Conservation (phyloP, 805 yeast species). For the Lipomyces chichibuensis region DNA sequence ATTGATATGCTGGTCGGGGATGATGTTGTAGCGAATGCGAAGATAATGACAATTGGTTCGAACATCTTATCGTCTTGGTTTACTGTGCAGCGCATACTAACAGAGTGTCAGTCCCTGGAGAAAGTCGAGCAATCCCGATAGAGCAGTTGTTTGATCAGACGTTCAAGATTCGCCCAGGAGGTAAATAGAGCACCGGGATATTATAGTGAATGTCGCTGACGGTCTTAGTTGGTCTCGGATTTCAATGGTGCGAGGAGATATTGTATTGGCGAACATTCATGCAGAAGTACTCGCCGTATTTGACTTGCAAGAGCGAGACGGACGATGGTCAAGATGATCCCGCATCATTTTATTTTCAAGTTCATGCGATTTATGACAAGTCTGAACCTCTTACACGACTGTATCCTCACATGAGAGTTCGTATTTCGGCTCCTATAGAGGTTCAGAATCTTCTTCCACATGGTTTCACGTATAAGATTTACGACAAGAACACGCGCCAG, state of each 20-base stretch:
- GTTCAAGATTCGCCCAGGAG: constrained; percentile 62
- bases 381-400: constrained; percentile 72
- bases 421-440: constrained; percentile 82
- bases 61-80: not conserved
- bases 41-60: constrained; percentile 46
- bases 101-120: constrained; percentile 51
- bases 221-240: constrained; percentile 45
- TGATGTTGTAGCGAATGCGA: constrained; percentile 44
- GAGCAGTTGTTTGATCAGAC: constrained; percentile 62
- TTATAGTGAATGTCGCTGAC: not conserved
- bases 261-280: constrained; percentile 68
- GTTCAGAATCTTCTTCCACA: constrained; percentile 83
- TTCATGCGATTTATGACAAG: constrained; percentile 63
- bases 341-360: constrained; percentile 67
- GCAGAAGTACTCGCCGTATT: constrained; percentile 51
- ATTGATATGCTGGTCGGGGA: constrained; percentile 51
- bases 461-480: constrained; percentile 72
- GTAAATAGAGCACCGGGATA: not conserved
- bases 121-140: constrained; percentile 71
- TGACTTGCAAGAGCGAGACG: constrained; percentile 60
- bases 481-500: constrained; percentile 69
- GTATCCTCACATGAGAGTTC: constrained; percentile 82
- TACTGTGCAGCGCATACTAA: not conserved
- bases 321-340: constrained; percentile 43
- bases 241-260: constrained; percentile 66